Conservation (phyloP, 495 filamentous ascomycete genomes). For the Amphirosellinia nigrospora region DNA sequence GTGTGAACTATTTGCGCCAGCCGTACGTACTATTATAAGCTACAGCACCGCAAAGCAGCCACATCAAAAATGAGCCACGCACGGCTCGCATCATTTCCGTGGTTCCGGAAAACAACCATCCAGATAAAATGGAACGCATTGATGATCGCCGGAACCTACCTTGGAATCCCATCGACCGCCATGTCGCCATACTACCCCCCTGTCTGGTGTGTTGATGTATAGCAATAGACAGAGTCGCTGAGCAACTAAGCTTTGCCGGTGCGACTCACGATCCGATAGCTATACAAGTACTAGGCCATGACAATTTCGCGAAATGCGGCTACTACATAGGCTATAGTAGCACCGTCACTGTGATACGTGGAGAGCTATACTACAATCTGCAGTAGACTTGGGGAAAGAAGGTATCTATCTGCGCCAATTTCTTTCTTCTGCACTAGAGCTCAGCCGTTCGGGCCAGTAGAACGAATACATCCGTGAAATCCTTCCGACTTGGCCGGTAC, state of each 20-base stretch:
- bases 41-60: neutral
- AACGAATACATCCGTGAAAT: neutral
- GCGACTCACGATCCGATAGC: slow-evolving; percentile 27
- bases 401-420: slow-evolving; percentile 13
- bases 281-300: slow-evolving; percentile 13
- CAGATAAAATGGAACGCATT: slow-evolving; percentile 10
- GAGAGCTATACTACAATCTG: slow-evolving; percentile 9
- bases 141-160: slow-evolving; percentile 13
- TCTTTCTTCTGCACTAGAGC: neutral
- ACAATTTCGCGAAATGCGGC: slow-evolving; percentile 16
- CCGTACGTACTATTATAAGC: neutral
- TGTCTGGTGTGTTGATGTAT: neutral
- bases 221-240: slow-evolving; percentile 7
- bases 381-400: neutral
- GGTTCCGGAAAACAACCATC: slow-evolving; percentile 17
- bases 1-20: slow-evolving; percentile 14
- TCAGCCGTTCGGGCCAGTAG: slow-evolving; percentile 1
- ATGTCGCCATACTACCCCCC: neutral
- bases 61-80: slow-evolving; percentile 7
- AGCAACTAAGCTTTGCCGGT: slow-evolving; percentile 28
- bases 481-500: slow-evolving; percentile 15
- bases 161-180: slow-evolving; percentile 6
- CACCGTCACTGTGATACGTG: slow-evolving; percentile 17
- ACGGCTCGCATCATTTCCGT: slow-evolving; percentile 24
- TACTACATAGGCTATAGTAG: slow-evolving; percentile 16